These are phyloP conservation scores for Citropsis articulata DNA, from an alignment of 345 rosid genomes.

Conservation along the genomic window DNA sequence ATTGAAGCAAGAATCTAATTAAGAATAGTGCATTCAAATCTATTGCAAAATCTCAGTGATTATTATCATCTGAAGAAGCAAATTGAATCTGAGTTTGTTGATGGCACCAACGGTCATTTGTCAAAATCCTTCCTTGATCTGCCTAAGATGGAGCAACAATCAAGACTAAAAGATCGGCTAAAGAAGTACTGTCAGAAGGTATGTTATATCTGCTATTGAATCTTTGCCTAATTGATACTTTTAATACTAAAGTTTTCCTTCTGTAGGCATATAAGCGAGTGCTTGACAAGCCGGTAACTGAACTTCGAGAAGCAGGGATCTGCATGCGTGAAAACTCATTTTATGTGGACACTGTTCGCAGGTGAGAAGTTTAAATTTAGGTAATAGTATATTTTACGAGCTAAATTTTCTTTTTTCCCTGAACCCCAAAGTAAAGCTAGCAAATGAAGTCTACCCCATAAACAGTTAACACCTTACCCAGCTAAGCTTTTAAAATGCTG, in stretches of 20 bases:
- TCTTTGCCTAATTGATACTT: slow-evolving; percentile 18
- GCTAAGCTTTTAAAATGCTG: neutral
- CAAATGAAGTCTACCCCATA: neutral
- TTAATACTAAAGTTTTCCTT: slow-evolving; percentile 22
- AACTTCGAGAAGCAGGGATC: slow-evolving; percentile 94
- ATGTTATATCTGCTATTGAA: slow-evolving; percentile 14
- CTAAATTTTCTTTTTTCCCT: neutral
- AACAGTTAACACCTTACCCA: neutral
- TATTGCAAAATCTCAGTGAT: slow-evolving; percentile 54
- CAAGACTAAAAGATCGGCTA: slow-evolving; percentile 74
- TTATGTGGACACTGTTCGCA: slow-evolving; percentile 92
- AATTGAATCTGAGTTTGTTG: slow-evolving; percentile 85
- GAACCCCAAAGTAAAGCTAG: neutral
- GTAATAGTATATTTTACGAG: neutral
- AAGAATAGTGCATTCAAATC: slow-evolving; percentile 21
- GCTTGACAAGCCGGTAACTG: slow-evolving; percentile 80
- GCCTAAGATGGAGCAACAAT: slow-evolving; percentile 80
- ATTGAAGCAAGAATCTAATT: slow-evolving; percentile 9
- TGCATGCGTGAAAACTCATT: slow-evolving; percentile 98
- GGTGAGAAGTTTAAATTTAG: slow-evolving; percentile 38
- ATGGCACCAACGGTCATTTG: slow-evolving; percentile 50
- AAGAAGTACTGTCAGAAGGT: slow-evolving; percentile 97
- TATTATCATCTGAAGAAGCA: slow-evolving; percentile 93
- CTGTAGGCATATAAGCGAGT: slow-evolving; percentile 79
- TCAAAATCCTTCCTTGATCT: slow-evolving; percentile 83